Evolutionary conservation across 805 yeast species (phyloP).

Genomic region (Blastobotrys muscicola): DNA sequence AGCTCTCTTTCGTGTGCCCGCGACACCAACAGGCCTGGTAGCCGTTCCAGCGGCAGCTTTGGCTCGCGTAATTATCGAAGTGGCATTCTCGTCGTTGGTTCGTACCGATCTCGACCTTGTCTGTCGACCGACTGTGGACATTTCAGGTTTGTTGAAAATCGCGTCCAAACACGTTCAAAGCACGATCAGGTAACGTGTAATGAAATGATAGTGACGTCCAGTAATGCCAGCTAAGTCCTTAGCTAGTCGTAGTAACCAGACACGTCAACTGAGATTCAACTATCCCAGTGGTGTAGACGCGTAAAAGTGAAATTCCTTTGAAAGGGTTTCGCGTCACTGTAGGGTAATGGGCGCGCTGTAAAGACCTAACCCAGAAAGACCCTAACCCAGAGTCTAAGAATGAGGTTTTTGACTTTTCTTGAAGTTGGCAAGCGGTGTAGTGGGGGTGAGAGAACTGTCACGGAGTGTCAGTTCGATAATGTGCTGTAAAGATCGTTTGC

Average conservation of each 20-base stretch:
- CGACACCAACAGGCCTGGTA: not conserved
- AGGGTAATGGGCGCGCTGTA: too few relatives aligned
- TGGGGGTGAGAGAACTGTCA: too few relatives aligned
- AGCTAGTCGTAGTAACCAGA: not conserved
- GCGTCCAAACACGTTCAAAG: too few relatives aligned
- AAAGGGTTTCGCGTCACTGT: too few relatives aligned
- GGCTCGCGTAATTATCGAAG: constrained; percentile 11
- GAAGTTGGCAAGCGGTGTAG: too few relatives aligned
- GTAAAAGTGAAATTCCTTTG: too few relatives aligned
- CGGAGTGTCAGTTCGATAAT: not conserved
- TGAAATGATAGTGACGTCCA: not conserved
- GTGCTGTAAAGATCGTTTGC: not conserved
- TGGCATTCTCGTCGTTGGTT: constrained; percentile 7
- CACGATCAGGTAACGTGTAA: not conserved
- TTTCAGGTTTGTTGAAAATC: not conserved
- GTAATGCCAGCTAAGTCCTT: not conserved
- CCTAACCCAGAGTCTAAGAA: too few relatives aligned
- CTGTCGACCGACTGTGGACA: constrained; percentile 5
- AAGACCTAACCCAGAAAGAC: too few relatives aligned
- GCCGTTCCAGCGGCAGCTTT: constrained; percentile 10
- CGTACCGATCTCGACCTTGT: constrained; percentile 8
- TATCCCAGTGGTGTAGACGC: too few relatives aligned
- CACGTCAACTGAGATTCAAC: too few relatives aligned
- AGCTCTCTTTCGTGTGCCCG: constrained; percentile 22
- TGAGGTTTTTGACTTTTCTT: too few relatives aligned